Evolutionary conservation across 768 basidiomycete species (phyloP).

Genomic region (Lenzites betulinus): DNA sequence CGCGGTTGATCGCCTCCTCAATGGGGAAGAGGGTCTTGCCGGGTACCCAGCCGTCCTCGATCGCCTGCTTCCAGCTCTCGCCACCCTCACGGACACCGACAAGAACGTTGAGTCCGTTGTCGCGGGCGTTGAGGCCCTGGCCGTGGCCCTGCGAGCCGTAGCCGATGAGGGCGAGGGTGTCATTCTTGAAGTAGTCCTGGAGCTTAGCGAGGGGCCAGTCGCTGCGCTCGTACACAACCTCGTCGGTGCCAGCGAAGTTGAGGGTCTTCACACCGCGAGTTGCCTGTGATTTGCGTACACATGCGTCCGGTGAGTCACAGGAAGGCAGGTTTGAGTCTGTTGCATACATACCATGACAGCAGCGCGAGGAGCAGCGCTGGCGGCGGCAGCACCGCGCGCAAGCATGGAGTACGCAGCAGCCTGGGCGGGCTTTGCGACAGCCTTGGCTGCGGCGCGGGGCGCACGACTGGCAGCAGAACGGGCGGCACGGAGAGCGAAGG

Average conservation of each 20-base stretch:
- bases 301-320: conserved; percentile 10
- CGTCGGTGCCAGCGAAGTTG: conserved; percentile 93
- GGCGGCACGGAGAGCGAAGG: conserved; percentile 66
- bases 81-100: conserved; percentile 97
- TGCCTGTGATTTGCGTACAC: conserved; percentile 37
- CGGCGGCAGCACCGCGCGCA: conserved; percentile 40
- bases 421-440: conserved; percentile 45
- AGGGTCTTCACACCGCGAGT: conserved; percentile 90
- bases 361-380: conserved; percentile 31
- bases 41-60: conserved; percentile 97
- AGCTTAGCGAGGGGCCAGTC: conserved; percentile 99
- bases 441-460: conserved; percentile 49
- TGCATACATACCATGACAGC: conserved; percentile 41
- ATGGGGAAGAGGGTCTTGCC: conserved; percentile 98
- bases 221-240: conserved; percentile 90
- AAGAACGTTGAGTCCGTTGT: conserved; percentile 98
- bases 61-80: conserved; percentile 94
- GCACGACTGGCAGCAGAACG: conserved; percentile 68
- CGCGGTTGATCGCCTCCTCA: conserved; percentile 92
- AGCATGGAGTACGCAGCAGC: conserved; percentile 72
- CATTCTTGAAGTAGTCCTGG: conserved; percentile 99
- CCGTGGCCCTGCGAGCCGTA: conserved; percentile 99
- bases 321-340: not conserved
- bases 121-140: conserved; percentile 97
- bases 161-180: conserved; percentile 98